phyloP scores from a whole-genome alignment of 768 basidiomycete species.

The Psilocybe cubensis region DNA sequence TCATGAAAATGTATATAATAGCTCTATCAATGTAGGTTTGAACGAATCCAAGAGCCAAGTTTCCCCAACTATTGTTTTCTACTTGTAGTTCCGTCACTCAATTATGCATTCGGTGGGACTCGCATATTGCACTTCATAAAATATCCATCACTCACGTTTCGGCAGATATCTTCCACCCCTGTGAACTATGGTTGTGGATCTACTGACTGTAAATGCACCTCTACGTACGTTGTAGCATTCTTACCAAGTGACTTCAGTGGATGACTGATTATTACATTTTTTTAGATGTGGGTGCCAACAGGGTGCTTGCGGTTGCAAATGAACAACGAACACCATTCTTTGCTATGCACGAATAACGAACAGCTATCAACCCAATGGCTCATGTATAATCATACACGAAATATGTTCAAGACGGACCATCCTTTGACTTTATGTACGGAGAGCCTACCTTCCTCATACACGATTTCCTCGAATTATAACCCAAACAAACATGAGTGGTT shows the following conservation, averaged over 20 bases:
- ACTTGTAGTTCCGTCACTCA: background rate
- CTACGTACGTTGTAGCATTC: conserved; percentile 18
- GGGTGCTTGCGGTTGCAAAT: conserved; percentile 12
- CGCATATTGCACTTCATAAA: background rate
- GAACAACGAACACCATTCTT: too few relatives aligned
- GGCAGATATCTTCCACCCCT: conserved; percentile 19
- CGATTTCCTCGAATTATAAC: too few relatives aligned
- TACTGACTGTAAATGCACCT: conserved; percentile 26
- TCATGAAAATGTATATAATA: background rate
- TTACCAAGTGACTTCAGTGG: background rate
- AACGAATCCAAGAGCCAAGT: too few relatives aligned
- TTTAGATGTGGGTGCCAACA: conserved; percentile 12
- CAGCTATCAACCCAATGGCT: background rate
- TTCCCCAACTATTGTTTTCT: background rate
- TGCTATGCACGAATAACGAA: too few relatives aligned
- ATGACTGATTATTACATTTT: background rate
- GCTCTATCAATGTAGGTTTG: background rate
- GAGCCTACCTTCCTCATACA: too few relatives aligned
- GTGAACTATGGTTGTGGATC: conserved; percentile 33
- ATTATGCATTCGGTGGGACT: conserved; percentile 18
- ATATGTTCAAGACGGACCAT: too few relatives aligned
- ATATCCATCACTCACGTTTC: too few relatives aligned
- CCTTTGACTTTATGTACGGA: too few relatives aligned
- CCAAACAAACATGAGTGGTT: too few relatives aligned
- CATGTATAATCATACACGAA: too few relatives aligned